Base-by-base conservation (phyloP, 2,329 filamentous ascomycete species). In the Fusarium napiforme region DNA sequence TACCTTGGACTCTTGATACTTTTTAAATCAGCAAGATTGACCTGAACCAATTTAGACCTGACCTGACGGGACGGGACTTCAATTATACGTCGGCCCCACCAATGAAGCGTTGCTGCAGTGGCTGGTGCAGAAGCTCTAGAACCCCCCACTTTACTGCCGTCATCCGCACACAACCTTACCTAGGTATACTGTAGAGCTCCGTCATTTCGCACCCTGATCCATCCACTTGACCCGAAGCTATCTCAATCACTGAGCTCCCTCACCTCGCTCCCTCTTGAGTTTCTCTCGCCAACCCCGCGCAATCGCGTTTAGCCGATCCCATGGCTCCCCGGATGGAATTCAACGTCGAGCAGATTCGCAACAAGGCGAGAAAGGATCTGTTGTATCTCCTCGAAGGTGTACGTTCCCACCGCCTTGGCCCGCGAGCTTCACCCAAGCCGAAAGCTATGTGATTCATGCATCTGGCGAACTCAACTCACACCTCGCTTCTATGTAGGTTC, bases 331-430 rank as follows among this genome's bases (percentile, higher is more conserved):
- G 89, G 83, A 85, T 85, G 81, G 89, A 88, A 80, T 93, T 96
- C 82, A 92, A 91, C 82, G 90, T 92, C 68, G 90, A 93, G 77
- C 90, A 94, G 79, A 90, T 96, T 81, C 91, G 89, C 79, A 92
- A 93, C 74, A 94, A 93, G 84, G 93, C 95, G 75, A 92, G 95
- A 71, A 95, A 95, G 82, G 94, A 98, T 81, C 87, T 99, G 75
- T 88, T 99, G 76, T 92, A 93, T 83, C 91, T 98, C 77, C 92
- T 99, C 71, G 96, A 98, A 89, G 92, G 93, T 83, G 96, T 99
- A 93, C 90, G 95, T 93, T 60, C 71, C 64, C 73, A 67, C 42
- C 60, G 60, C 70, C 40, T 46, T 56, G 58, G 58, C 68, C 60
- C 57, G 58, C 49, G 68, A 75, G 67, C 69, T 64, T 70, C 37